Conservation (phyloP, 2,329 filamentous ascomycete species). For the Colletotrichum orbiculare region DNA sequence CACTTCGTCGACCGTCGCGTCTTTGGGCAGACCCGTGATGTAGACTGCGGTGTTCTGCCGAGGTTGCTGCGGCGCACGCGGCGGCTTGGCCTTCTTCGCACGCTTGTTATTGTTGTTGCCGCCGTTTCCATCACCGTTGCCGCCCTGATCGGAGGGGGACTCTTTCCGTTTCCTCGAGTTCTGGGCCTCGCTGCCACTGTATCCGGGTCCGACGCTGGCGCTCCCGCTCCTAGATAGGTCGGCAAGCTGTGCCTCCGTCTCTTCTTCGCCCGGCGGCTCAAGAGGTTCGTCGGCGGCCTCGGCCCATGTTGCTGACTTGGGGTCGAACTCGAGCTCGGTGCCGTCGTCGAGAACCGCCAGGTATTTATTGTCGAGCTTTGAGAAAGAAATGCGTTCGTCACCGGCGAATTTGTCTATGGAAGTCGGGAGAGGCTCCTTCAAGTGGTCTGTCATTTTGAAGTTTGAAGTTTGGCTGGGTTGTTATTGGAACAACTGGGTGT, state of each 20-base stretch:
- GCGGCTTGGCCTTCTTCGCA: slow-evolving; percentile 59
- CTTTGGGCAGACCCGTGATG: slow-evolving; percentile 85
- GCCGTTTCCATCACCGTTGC: slow-evolving; percentile 16
- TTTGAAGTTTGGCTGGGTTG: too few species aligned
- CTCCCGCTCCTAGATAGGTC: slow-evolving; percentile 38
- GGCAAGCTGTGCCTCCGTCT: slow-evolving; percentile 43
- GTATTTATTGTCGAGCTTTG: slow-evolving; percentile 83
- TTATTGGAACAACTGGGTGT: too few species aligned
- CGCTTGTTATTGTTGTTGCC: slow-evolving; percentile 42
- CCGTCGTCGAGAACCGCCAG: slow-evolving; percentile 87
- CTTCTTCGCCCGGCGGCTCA: slow-evolving; percentile 52
- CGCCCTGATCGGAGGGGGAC: slow-evolving; percentile 38
- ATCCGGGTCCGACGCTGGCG: slow-evolving; percentile 33
- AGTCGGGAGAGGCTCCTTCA: slow-evolving; percentile 62
- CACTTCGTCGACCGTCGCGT: slow-evolving; percentile 84
- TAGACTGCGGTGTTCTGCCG: slow-evolving; percentile 90
- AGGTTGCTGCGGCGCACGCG: slow-evolving; percentile 60
- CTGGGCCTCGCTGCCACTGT: slow-evolving; percentile 29
- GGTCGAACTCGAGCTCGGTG: slow-evolving; percentile 85
- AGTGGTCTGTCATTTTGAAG: slow-evolving; percentile 36
- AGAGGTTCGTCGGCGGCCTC: slow-evolving; percentile 63
- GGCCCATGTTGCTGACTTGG: slow-evolving; percentile 78
- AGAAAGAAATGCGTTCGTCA: slow-evolving; percentile 88
- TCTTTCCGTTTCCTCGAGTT: slow-evolving; percentile 56
- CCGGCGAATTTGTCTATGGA: slow-evolving; percentile 76